Percentiles rank a stretch among this genome's conserved stretches.
phyloP scores from a whole-genome alignment of 2,329 filamentous ascomycete genomes.

The Biscogniauxia mediterranea region DNA sequence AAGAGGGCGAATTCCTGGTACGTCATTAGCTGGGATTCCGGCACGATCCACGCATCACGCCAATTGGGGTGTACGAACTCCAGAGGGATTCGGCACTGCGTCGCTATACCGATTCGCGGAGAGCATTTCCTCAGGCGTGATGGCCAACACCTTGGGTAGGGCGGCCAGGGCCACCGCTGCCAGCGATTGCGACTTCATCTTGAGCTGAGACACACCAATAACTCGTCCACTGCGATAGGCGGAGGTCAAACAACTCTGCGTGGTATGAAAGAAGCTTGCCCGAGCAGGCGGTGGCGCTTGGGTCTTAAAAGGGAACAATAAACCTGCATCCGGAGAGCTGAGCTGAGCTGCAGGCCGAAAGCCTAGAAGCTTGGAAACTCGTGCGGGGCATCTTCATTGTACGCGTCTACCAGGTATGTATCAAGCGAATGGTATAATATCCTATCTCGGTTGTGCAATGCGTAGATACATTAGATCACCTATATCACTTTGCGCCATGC shows the following conservation, averaged over 20 bases:
- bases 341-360: background rate
- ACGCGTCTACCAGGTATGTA: background rate
- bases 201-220: slow-evolving; percentile 3
- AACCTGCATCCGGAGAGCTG: background rate
- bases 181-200: slow-evolving; percentile 28
- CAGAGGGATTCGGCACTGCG: slow-evolving; percentile 33
- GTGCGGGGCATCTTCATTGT: background rate
- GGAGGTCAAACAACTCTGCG: background rate
- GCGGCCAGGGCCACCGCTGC: slow-evolving; percentile 26
- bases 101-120: slow-evolving; percentile 33
- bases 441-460: background rate
- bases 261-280: background rate
- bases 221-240: background rate
- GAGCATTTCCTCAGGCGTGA: slow-evolving; percentile 34
- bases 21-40: slow-evolving; percentile 12
- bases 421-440: background rate
- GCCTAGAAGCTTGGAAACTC: background rate
- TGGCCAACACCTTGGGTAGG: slow-evolving; percentile 27
- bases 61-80: slow-evolving; percentile 23
- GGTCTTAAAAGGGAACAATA: background rate
- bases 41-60: background rate
- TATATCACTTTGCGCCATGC: background rate
- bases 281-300: background rate
- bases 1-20: slow-evolving; percentile 44
- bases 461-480: background rate